Percentiles rank a stretch among this genome's conserved stretches.
Evolutionary conservation across 805 yeast genomes (phyloP).

Genomic region (Starmerella cellae): DNA sequence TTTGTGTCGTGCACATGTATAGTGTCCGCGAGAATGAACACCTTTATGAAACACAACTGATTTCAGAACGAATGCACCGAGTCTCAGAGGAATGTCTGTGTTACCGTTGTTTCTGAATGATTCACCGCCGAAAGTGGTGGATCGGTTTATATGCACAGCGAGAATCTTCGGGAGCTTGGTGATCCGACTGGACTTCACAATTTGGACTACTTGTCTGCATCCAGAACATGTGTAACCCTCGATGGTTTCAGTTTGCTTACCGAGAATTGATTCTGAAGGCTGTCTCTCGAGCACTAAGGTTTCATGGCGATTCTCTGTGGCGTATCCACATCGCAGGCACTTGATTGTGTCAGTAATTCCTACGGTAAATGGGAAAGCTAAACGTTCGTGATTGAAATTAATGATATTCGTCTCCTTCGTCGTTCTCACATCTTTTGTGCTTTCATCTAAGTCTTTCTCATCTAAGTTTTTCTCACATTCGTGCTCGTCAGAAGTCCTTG

Average conservation of each 20-base stretch:
- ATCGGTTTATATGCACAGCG: slow-evolving; percentile 74
- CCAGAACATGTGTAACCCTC: slow-evolving; percentile 62
- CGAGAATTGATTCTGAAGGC: slow-evolving; percentile 39
- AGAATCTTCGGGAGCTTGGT: slow-evolving; percentile 57
- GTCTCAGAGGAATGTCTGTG: slow-evolving; percentile 43
- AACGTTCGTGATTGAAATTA: background rate
- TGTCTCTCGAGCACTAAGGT: slow-evolving; percentile 60
- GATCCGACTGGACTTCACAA: slow-evolving; percentile 51
- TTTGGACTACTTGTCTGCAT: slow-evolving; percentile 45
- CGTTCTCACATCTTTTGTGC: slow-evolving; percentile 29
- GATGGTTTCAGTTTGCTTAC: slow-evolving; percentile 50
- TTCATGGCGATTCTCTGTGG: slow-evolving; percentile 47
- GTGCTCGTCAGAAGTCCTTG: too few relatives aligned
- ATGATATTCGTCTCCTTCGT: background rate
- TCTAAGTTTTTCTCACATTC: too few relatives aligned
- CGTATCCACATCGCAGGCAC: slow-evolving; percentile 53
- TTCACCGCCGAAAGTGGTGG: slow-evolving; percentile 40
- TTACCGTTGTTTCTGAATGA: slow-evolving; percentile 64
- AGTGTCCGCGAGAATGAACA: slow-evolving; percentile 78
- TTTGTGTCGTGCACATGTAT: slow-evolving; percentile 62
- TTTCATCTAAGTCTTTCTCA: background rate
- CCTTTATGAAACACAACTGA: slow-evolving; percentile 81
- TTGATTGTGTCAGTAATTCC: slow-evolving; percentile 49
- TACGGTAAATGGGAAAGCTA: slow-evolving; percentile 49
- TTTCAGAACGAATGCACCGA: slow-evolving; percentile 41